A percentile compares a stretch with the other conserved stretches of the same genome.
These are phyloP conservation scores for Acidiella bohemica DNA, from an alignment of 495 filamentous ascomycete genomes.

Conservation along the genomic window DNA sequence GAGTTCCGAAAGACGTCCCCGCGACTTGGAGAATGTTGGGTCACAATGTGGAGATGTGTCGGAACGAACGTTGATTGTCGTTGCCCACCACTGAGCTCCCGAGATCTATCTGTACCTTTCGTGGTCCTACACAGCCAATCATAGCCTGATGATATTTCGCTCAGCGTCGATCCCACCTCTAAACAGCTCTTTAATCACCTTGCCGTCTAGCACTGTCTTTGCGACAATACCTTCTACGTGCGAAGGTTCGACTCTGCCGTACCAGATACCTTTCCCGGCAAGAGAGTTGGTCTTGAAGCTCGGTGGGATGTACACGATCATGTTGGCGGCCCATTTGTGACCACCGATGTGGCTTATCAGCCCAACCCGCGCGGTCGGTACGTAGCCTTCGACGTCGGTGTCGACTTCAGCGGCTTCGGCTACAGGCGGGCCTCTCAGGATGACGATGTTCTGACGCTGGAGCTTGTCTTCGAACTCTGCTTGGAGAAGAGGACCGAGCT, in stretches of 20 bases:
- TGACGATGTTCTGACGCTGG: conserved; percentile 14
- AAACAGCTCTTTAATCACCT: conserved; percentile 63
- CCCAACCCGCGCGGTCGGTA: conserved; percentile 43
- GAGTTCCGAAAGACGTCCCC: too few species aligned
- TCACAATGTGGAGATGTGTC: too few species aligned
- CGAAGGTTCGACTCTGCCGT: conserved; percentile 72
- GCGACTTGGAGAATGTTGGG: too few species aligned
- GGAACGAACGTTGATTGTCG: too few species aligned
- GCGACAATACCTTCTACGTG: conserved; percentile 77
- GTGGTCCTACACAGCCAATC: too few species aligned
- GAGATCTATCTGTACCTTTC: too few species aligned
- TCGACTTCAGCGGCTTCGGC: conserved; percentile 8
- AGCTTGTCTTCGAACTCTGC: conserved; percentile 47
- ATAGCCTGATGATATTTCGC: conserved; percentile 12
- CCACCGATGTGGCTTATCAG: conserved; percentile 82
- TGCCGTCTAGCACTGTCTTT: conserved; percentile 64
- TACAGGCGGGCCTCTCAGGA: conserved; percentile 11
- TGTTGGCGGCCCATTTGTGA: conserved; percentile 88
- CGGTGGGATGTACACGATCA: conserved; percentile 78
- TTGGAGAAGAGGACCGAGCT: conserved; percentile 59
- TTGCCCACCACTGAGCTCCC: too few species aligned
- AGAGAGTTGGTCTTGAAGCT: conserved; percentile 38
- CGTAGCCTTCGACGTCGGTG: conserved; percentile 10
- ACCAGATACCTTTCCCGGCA: conserved; percentile 81
- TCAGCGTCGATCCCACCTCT: conserved; percentile 41